Evolutionary conservation across 2,329 filamentous ascomycete species (phyloP).

Genomic region (Colletotrichum filicis): DNA sequence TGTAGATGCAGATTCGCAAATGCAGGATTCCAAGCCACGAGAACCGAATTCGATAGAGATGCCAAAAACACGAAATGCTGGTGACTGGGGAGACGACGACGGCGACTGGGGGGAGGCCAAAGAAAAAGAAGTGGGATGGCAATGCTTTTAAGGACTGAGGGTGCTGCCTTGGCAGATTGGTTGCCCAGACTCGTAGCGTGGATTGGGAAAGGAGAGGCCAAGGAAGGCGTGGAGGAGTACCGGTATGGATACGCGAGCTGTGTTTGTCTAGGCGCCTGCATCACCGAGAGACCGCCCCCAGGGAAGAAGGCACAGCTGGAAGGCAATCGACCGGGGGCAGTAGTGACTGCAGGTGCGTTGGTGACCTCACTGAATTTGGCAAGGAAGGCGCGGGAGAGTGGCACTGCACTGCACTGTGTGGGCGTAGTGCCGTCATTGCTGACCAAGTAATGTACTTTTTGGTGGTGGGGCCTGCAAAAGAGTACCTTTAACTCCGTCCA

Average conservation of each 20-base stretch:
- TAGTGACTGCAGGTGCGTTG: not conserved
- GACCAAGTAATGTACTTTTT: not conserved
- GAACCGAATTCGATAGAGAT: conserved; percentile 15
- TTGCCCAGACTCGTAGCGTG: conserved; percentile 18
- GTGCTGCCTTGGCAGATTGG: conserved; percentile 28
- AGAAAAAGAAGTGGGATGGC: conserved; percentile 30
- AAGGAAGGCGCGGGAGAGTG: not conserved
- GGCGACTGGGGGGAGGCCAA: not conserved
- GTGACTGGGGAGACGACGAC: not conserved
- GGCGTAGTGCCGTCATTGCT: not conserved
- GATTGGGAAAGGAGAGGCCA: not conserved
- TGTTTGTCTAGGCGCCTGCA: conserved; percentile 19
- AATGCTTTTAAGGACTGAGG: conserved; percentile 22
- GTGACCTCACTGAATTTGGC: conserved; percentile 25
- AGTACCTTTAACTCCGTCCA: not conserved
- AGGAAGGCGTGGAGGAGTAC: not conserved
- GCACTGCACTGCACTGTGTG: not conserved
- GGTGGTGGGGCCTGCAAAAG: not conserved
- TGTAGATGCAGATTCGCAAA: conserved; percentile 2
- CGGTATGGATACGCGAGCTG: not conserved
- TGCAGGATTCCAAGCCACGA: not conserved
- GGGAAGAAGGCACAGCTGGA: not conserved
- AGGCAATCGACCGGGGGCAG: not conserved
- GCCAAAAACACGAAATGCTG: conserved; percentile 5
- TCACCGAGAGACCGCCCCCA: not conserved